phyloP scores from a whole-genome alignment of 192 early-diverging fungal species.

The Coemansia sp. region DNA sequence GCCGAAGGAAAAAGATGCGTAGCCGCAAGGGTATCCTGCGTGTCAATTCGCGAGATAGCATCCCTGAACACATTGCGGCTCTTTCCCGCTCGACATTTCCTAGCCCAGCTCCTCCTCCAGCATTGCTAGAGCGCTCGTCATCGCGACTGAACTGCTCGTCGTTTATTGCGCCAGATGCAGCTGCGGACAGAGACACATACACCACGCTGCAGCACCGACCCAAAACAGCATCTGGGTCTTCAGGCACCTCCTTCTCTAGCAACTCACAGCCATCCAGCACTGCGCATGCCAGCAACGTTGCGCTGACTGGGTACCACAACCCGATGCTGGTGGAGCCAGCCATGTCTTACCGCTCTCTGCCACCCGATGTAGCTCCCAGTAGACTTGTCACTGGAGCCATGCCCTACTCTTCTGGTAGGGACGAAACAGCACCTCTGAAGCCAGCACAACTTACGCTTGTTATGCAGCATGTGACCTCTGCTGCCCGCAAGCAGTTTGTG shows the following conservation, averaged over 20 bases:
- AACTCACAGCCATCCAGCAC: neutral
- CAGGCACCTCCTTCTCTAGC: neutral
- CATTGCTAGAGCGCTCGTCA: slow-evolving; percentile 27
- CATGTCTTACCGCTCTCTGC: neutral
- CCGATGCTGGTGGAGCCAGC: slow-evolving; percentile 1
- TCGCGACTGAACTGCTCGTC: slow-evolving; percentile 22
- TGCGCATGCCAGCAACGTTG: slow-evolving; percentile 16
- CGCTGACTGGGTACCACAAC: neutral
- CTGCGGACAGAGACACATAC: slow-evolving; percentile 12
- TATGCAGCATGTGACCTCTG: slow-evolving; percentile 45
- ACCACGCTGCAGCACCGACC: slow-evolving; percentile 28
- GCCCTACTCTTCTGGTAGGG: slow-evolving; percentile 1
- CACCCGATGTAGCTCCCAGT: neutral
- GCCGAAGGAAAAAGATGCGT: slow-evolving; percentile 26
- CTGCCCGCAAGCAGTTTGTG: slow-evolving; percentile 48
- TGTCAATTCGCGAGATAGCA: slow-evolving; percentile 42
- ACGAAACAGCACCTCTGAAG: slow-evolving; percentile 10
- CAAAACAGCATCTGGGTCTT: slow-evolving; percentile 36
- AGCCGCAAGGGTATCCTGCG: slow-evolving; percentile 35
- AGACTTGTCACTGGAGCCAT: neutral
- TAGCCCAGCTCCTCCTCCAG: slow-evolving; percentile 37
- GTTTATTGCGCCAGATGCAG: slow-evolving; percentile 1
- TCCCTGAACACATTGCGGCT: slow-evolving; percentile 48
- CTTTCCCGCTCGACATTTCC: slow-evolving; percentile 53
- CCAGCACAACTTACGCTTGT: slow-evolving; percentile 45